Percentiles rank a stretch among this genome's conserved stretches.
phyloP scores from a whole-genome alignment of 2,329 filamentous ascomycete genomes.

The Teratosphaeria nubilosa region DNA sequence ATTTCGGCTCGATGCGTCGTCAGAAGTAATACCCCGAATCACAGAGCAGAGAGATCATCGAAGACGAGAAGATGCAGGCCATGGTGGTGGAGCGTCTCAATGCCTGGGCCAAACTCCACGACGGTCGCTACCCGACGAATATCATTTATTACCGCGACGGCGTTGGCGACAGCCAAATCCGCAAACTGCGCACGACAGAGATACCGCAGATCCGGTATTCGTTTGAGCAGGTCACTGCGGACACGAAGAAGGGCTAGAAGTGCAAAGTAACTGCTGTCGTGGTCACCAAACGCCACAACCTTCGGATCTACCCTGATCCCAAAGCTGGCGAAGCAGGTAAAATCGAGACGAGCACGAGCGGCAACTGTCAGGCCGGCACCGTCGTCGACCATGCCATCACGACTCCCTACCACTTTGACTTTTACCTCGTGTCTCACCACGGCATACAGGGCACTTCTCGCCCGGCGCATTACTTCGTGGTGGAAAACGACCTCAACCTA shows the following conservation, averaged over 20 bases:
- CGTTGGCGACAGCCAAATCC: constrained; percentile 78
- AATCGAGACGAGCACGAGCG: constrained; percentile 22
- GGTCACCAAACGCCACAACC: constrained; percentile 82
- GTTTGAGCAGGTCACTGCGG: constrained; percentile 49
- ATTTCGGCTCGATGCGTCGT: constrained; percentile 62
- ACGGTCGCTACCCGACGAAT: constrained; percentile 51
- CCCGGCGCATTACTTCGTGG: constrained; percentile 70
- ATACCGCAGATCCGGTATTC: constrained; percentile 56
- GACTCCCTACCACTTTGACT: constrained; percentile 66
- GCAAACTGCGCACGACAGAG: constrained; percentile 56
- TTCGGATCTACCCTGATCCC: constrained; percentile 83
- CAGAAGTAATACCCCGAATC: constrained; percentile 39
- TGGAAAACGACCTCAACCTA: constrained; percentile 38
- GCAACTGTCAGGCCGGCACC: constrained; percentile 64
- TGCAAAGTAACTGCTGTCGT: constrained; percentile 59
- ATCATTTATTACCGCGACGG: constrained; percentile 83
- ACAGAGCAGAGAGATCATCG: constrained; percentile 58
- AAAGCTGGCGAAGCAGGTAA: constrained; percentile 31
- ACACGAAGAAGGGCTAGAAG: constrained; percentile 40
- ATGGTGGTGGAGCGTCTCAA: constrained; percentile 51
- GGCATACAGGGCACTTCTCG: constrained; percentile 75
- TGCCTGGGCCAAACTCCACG: constrained; percentile 54
- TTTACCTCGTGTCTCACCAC: constrained; percentile 72
- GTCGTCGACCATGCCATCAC: constrained; percentile 80
- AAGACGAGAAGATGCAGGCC: constrained; percentile 39